Percentiles rank a stretch among this genome's conserved stretches.
phyloP scores from a whole-genome alignment of 2,329 filamentous ascomycete genomes.

The Pseudogymnoascus destructans region DNA sequence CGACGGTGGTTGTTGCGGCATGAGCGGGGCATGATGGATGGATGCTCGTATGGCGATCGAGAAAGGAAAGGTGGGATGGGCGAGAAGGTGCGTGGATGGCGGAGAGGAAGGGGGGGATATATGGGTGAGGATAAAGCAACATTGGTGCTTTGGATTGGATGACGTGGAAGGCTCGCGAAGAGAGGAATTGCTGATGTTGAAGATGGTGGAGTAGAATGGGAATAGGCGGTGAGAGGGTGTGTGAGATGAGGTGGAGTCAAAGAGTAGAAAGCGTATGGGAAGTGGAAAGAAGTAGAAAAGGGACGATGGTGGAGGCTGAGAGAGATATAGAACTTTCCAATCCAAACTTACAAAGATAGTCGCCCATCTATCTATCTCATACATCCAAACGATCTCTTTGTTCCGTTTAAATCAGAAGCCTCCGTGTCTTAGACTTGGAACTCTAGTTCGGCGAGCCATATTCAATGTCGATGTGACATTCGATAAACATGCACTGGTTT shows the following conservation, averaged over 20 bases:
- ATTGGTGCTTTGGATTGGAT: not conserved
- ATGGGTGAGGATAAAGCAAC: not conserved
- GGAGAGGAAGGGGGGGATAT: not conserved
- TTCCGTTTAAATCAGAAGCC: not conserved
- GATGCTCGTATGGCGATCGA: not conserved
- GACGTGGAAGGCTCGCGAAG: not conserved
- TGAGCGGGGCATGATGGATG: not conserved
- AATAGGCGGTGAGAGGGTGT: not conserved
- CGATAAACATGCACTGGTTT: not conserved
- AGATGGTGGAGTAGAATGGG: not conserved
- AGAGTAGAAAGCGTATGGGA: not conserved
- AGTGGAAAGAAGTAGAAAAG: not conserved
- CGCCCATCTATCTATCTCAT: not conserved
- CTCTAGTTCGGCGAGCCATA: not conserved
- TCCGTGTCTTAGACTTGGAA: not conserved
- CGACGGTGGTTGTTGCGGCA: not conserved
- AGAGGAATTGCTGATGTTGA: not conserved
- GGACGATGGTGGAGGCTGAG: not conserved
- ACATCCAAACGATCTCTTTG: not conserved
- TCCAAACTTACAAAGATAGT: not conserved
- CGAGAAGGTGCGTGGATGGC: not conserved
- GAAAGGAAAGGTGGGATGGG: not conserved
- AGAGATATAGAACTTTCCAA: slow-evolving; percentile 1
- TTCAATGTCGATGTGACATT: not conserved
- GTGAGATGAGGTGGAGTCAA: not conserved